These are phyloP conservation scores for carrot (Daucus carota) DNA, from an alignment of 129 eudicot genomes.

Conservation along the genomic window DNA sequence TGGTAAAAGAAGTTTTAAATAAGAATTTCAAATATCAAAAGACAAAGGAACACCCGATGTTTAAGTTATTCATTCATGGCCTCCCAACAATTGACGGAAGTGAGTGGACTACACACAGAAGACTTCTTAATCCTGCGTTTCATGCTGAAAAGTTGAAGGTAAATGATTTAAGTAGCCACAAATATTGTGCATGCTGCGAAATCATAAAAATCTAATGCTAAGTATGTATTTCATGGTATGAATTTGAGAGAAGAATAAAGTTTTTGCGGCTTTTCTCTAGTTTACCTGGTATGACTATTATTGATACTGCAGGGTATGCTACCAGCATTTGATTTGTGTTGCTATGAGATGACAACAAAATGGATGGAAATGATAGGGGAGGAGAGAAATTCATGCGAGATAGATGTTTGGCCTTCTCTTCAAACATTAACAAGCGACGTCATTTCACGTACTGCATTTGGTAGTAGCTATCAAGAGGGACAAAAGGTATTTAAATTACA, in stretches of 20 bases:
- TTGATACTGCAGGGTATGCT: not conserved
- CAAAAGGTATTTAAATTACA: not conserved
- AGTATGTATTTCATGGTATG: not conserved
- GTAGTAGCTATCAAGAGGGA: slow-evolving; percentile 6
- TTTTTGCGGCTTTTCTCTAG: no score
- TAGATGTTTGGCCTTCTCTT: not conserved
- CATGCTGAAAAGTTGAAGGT: not conserved
- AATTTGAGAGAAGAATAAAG: not conserved
- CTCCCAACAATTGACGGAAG: not conserved
- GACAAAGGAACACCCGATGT: not conserved
- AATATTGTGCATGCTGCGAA: not conserved
- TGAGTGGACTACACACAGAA: slow-evolving; percentile 32
- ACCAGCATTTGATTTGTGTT: not conserved
- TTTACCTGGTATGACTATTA: not conserved
- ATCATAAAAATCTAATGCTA: not conserved
- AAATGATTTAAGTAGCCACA: not conserved
- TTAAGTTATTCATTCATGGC: not conserved
- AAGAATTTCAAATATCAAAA: not conserved
- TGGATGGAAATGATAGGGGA: not conserved
- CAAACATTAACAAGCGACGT: not conserved
- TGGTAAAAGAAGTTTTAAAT: not conserved
- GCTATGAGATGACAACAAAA: not conserved
- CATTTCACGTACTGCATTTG: slow-evolving; percentile 9
- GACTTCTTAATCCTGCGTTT: slow-evolving; percentile 43
- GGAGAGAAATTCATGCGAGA: not conserved